These are phyloP conservation scores for Salix suchowensis DNA, from an alignment of 345 rosid genomes.

Conservation along the genomic window DNA sequence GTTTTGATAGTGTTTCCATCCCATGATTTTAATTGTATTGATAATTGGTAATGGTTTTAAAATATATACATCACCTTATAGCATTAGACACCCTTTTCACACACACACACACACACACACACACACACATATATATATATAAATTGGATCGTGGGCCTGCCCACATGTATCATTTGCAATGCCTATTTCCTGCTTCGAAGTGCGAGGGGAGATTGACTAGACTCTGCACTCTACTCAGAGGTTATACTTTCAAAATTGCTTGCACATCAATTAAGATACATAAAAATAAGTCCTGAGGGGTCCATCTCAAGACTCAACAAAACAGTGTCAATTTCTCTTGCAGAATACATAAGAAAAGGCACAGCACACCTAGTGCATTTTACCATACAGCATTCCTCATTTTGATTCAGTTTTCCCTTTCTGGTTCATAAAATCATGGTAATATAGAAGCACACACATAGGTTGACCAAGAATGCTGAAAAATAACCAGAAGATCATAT, in stretches of 20 bases:
- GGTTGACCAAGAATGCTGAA: conserved; percentile 98
- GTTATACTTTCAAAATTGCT: conserved; percentile 5
- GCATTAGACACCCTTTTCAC: too few species aligned
- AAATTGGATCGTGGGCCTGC: too few species aligned
- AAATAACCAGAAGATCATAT: conserved; percentile 88
- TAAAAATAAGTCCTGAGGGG: background rate
- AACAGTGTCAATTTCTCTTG: background rate
- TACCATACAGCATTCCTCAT: background rate
- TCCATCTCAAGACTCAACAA: background rate
- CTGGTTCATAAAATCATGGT: conserved; percentile 94
- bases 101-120: too few species aligned
- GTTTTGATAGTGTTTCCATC: too few species aligned
- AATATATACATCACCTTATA: too few species aligned
- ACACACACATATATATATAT: accelerated
- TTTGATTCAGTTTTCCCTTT: conserved; percentile 30
- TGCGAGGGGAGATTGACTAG: too few species aligned
- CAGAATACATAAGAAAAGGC: background rate
- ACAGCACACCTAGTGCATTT: background rate
- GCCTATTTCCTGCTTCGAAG: too few species aligned
- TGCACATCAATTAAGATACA: background rate
- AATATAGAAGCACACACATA: conserved; percentile 85
- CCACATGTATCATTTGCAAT: too few species aligned
- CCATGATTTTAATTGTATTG: too few species aligned
- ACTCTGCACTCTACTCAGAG: too few species aligned
- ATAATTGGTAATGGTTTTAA: too few species aligned